Percentiles rank a stretch among this genome's conserved stretches.
Evolutionary conservation across 1,284 basidiomycete genomes (phyloP).

Genomic region (Ganoderma boninense): DNA sequence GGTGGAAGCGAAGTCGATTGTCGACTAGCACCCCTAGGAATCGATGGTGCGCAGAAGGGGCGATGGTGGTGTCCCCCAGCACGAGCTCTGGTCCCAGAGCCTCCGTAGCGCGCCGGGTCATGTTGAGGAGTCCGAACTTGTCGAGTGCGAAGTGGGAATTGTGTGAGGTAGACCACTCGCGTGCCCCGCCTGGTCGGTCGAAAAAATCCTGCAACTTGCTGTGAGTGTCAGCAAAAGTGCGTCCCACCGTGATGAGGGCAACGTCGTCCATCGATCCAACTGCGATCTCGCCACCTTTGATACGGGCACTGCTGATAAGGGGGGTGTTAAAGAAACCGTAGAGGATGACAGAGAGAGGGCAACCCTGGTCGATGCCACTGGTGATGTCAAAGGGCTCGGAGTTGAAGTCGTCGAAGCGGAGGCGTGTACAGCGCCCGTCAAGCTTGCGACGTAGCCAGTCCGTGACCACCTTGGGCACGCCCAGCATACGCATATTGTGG

Average conservation of each 20-base stretch:
- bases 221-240: conserved; percentile 8
- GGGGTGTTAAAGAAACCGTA: conserved; percentile 45
- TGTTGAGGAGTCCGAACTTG: too few species aligned
- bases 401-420: conserved; percentile 42
- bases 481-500: conserved; percentile 41
- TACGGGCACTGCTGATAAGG: conserved; percentile 31
- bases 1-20: conserved; percentile 42
- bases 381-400: conserved; percentile 36
- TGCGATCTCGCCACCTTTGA: conserved; percentile 27
- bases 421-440: conserved; percentile 30
- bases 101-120: not conserved
- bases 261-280: conserved; percentile 42
- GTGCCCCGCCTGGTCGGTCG: too few species aligned
- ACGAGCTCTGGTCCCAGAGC: conserved; percentile 25
- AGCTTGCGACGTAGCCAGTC: conserved; percentile 38
- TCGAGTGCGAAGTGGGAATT: too few species aligned
- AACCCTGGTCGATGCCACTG: conserved; percentile 45
- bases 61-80: conserved; percentile 22
- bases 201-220: too few species aligned
- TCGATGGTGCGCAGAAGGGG: conserved; percentile 32
- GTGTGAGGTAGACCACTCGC: too few species aligned
- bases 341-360: conserved; percentile 32
- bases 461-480: conserved; percentile 38
- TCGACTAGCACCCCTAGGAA: conserved; percentile 49
- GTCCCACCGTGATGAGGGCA: conserved; percentile 14